These are phyloP conservation scores for Liriodendron chinense DNA, from an alignment of 164 flowering plant species.

Conservation along the genomic window DNA sequence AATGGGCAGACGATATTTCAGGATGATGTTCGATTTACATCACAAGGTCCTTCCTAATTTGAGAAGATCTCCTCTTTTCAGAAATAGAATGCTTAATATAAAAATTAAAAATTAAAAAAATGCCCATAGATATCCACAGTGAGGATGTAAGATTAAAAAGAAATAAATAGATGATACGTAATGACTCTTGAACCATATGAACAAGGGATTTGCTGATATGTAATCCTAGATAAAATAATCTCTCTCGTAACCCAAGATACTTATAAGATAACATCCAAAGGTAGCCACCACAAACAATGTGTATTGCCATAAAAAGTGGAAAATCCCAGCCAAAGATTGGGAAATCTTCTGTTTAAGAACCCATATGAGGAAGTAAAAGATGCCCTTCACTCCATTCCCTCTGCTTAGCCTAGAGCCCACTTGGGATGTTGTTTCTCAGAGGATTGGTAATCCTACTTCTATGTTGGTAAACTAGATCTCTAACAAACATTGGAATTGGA, in stretches of 20 bases:
- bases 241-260: not conserved
- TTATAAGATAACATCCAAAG: not conserved
- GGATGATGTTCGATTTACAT: constrained; percentile 8
- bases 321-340: no score
- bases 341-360: no score
- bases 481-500: not conserved
- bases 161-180: not conserved
- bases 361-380: no score
- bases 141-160: not conserved
- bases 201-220: not conserved
- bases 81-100: not conserved
- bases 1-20: constrained; percentile 15
- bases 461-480: constrained; percentile 1
- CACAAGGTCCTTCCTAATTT: not conserved
- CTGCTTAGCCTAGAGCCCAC: no score
- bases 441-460: no score
- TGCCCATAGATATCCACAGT: not conserved
- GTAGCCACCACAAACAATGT: no score
- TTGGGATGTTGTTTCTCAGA: no score
- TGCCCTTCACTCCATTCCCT: no score
- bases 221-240: not conserved
- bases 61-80: not conserved
- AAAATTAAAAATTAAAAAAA: no score
- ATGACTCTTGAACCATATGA: not conserved
- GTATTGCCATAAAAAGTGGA: no score